Percentiles rank a stretch among this genome's conserved stretches.
Conservation (phyloP, 805 yeast species). For the Lachancea nothofagi region DNA sequence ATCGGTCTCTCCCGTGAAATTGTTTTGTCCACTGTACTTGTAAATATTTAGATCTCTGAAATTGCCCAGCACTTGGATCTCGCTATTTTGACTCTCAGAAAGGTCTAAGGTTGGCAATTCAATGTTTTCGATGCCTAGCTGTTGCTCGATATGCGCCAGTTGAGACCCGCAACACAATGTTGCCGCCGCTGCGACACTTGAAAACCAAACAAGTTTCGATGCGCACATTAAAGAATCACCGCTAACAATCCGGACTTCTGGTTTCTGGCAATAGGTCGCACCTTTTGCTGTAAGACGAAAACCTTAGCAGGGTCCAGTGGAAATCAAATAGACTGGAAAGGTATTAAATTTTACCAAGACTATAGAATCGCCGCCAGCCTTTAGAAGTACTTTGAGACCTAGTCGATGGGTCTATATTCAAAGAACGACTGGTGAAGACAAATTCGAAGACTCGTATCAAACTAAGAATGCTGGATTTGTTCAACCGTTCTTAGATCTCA, state of each 20-base stretch:
- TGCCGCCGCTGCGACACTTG: not conserved
- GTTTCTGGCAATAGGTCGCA: no score
- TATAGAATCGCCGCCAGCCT: no score
- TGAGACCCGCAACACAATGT: slow-evolving; percentile 16
- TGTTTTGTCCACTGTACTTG: slow-evolving; percentile 30
- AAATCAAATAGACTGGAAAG: no score
- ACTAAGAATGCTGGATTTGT: not conserved
- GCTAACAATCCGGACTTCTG: no score
- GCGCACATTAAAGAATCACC: not conserved
- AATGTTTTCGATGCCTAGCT: slow-evolving; percentile 11
- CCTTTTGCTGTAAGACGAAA: no score
- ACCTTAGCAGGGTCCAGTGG: no score
- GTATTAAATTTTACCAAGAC: no score
- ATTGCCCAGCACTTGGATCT: slow-evolving; percentile 22
- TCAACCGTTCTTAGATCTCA: slow-evolving; percentile 2
- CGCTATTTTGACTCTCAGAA: slow-evolving; percentile 11
- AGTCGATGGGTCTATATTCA: no score
- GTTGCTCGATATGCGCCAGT: slow-evolving; percentile 16
- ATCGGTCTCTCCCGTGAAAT: slow-evolving; percentile 22
- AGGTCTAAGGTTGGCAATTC: slow-evolving; percentile 15
- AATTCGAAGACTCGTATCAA: not conserved
- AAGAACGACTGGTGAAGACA: not conserved
- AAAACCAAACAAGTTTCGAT: not conserved
- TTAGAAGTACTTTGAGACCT: no score
- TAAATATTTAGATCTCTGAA: slow-evolving; percentile 21